Evolutionary conservation across 2,329 filamentous ascomycete genomes (phyloP).

Genomic region (Ophiostoma novo-ulmi): DNA sequence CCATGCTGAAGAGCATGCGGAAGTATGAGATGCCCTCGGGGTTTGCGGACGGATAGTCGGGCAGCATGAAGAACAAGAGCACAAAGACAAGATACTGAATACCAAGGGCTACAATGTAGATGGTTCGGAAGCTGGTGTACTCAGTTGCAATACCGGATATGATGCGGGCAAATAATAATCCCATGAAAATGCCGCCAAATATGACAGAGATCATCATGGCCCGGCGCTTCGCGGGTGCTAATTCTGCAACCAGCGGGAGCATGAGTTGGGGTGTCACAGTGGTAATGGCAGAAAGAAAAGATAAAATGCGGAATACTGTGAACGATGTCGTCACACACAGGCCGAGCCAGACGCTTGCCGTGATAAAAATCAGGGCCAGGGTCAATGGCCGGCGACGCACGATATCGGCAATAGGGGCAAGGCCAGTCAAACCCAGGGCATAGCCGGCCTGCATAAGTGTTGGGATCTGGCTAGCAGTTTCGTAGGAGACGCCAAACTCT

Average conservation of each 20-base stretch:
- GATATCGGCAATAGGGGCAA: slow-evolving; percentile 67
- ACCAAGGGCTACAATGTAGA: slow-evolving; percentile 69
- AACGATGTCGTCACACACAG: slow-evolving; percentile 63
- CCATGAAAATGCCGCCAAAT: slow-evolving; percentile 64
- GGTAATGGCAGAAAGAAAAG: slow-evolving; percentile 55
- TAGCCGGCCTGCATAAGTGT: slow-evolving; percentile 70
- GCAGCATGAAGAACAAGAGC: slow-evolving; percentile 65
- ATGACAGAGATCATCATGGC: slow-evolving; percentile 61
- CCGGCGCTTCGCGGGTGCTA: slow-evolving; percentile 61
- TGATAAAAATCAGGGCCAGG: slow-evolving; percentile 58
- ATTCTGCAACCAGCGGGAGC: slow-evolving; percentile 70
- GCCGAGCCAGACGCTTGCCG: slow-evolving; percentile 59
- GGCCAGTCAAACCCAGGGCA: slow-evolving; percentile 64
- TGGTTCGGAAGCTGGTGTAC: slow-evolving; percentile 26
- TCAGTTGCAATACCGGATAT: slow-evolving; percentile 18
- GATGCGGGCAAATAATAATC: slow-evolving; percentile 62
- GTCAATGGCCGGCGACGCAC: slow-evolving; percentile 62
- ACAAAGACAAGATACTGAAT: slow-evolving; percentile 62
- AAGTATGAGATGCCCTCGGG: slow-evolving; percentile 55
- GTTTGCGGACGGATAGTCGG: slow-evolving; percentile 69
- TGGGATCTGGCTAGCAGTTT: slow-evolving; percentile 59
- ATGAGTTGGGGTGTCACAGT: slow-evolving; percentile 72
- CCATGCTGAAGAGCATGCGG: slow-evolving; percentile 53
- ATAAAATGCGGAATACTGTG: slow-evolving; percentile 55
- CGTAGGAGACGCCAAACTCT: slow-evolving; percentile 63